Conservation (phyloP, 441 rosid species). For the Pelargonium australe region DNA sequence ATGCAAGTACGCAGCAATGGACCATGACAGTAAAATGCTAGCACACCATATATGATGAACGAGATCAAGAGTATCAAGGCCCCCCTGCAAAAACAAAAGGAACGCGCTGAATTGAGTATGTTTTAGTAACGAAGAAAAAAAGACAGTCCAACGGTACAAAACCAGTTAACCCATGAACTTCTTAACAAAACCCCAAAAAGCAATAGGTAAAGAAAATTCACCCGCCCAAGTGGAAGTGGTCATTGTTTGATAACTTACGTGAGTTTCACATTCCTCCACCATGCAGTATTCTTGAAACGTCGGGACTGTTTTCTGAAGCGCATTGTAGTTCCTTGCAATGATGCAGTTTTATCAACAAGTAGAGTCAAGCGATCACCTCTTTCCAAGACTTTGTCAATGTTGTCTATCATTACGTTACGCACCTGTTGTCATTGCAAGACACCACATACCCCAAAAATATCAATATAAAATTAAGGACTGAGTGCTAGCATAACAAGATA, state of each 20-base stretch:
- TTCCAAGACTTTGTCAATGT: slow-evolving; percentile 82
- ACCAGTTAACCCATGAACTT: not conserved
- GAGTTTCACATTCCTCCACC: slow-evolving; percentile 95
- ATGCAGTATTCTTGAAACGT: slow-evolving; percentile 62
- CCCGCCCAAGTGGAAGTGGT: not conserved
- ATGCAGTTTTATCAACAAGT: slow-evolving; percentile 89
- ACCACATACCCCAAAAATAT: not conserved
- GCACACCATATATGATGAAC: not conserved
- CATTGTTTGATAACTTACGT: slow-evolving; percentile 38
- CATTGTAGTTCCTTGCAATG: slow-evolving; percentile 94
- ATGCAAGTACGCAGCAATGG: not conserved
- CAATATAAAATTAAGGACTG: not conserved
- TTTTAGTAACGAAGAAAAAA: too few species aligned
- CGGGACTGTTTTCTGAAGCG: slow-evolving; percentile 93
- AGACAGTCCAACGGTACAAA: too few species aligned
- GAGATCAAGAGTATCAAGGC: not conserved
- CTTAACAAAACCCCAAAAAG: not conserved
- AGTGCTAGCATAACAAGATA: not conserved
- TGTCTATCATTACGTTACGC: slow-evolving; percentile 85
- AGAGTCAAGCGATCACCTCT: slow-evolving; percentile 92
- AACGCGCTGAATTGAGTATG: not conserved
- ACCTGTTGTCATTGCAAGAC: slow-evolving; percentile 37
- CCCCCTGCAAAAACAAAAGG: not conserved
- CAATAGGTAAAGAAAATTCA: not conserved
- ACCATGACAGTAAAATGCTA: not conserved